Conservation (phyloP, 257 asterid species). For the Solanum virginianum region DNA sequence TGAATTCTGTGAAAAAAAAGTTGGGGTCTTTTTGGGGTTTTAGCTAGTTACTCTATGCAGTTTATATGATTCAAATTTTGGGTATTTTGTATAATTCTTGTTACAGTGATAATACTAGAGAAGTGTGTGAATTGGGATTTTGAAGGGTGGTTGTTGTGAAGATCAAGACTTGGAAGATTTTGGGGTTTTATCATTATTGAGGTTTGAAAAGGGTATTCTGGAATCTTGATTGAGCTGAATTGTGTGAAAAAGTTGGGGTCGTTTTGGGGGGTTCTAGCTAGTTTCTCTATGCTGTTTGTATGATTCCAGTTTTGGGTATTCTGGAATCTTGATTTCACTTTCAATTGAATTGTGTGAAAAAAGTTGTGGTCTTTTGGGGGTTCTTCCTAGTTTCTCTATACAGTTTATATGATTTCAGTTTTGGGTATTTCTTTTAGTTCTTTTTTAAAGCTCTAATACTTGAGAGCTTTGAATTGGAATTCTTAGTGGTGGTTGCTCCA, state of each 20-base stretch:
- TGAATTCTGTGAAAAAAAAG: conserved; percentile 3
- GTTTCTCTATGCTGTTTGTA: not conserved
- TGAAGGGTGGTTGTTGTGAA: not conserved
- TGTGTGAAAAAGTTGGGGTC: conserved; percentile 8
- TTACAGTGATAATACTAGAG: not conserved
- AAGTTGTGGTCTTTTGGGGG: not conserved
- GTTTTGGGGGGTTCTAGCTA: conserved; percentile 3
- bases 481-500: not conserved
- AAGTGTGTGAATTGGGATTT: not conserved
- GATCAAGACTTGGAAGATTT: not conserved
- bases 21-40: conserved; percentile 9
- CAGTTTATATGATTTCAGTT: not conserved
- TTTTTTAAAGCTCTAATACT: not conserved
- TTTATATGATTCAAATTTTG: not conserved
- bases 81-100: not conserved
- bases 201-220: not conserved
- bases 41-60: not conserved
- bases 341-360: not conserved
- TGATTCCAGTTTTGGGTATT: not conserved
- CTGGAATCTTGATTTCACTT: not conserved
- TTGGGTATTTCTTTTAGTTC: not conserved
- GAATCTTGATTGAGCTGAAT: not conserved
- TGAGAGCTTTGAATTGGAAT: not conserved
- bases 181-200: not conserved
- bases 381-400: not conserved